These are phyloP conservation scores for Urtica urens DNA, from an alignment of 306 rosid species.

Conservation along the genomic window DNA sequence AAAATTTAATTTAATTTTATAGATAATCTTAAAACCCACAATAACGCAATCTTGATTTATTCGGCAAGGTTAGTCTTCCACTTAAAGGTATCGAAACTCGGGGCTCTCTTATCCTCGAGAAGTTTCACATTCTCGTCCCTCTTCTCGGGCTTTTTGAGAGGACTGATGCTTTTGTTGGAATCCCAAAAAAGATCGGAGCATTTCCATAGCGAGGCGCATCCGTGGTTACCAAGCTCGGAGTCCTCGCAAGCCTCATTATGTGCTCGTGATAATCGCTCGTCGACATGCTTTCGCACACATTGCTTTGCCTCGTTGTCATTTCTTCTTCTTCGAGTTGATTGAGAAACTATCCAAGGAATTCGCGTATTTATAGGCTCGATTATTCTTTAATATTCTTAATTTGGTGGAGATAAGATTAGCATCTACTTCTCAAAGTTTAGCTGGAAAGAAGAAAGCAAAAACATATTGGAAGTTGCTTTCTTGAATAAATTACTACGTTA, in stretches of 20 bases:
- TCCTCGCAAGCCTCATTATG: slow-evolving; percentile 15
- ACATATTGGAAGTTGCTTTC: not conserved
- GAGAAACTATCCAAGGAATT: not conserved
- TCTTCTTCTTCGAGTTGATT: not conserved
- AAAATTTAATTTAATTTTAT: too few species aligned
- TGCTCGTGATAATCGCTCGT: slow-evolving; percentile 22
- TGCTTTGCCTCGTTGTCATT: slow-evolving; percentile 1
- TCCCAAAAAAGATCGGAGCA: slow-evolving; percentile 12
- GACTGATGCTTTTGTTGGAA: slow-evolving; percentile 2
- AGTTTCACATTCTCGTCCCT: not conserved
- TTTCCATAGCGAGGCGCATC: slow-evolving; percentile 33
- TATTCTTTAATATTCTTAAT: not conserved
- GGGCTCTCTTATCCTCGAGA: slow-evolving; percentile 4
- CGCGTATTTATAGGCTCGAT: slow-evolving; percentile 15
- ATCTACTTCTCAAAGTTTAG: slow-evolving; percentile 16
- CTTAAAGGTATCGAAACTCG: too few species aligned
- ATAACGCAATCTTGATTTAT: too few species aligned
- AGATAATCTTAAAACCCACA: too few species aligned
- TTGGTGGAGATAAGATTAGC: slow-evolving; percentile 19
- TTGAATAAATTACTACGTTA: too few species aligned
- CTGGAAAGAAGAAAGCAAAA: not conserved
- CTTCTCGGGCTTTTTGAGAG: slow-evolving; percentile 16
- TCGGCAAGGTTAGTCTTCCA: too few species aligned
- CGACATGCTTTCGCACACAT: not conserved
- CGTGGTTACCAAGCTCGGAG: slow-evolving; percentile 19